Percentiles rank a stretch among this genome's conserved stretches.
phyloP scores from a whole-genome alignment of 1,284 basidiomycete species.

The Puccinia hordei region DNA sequence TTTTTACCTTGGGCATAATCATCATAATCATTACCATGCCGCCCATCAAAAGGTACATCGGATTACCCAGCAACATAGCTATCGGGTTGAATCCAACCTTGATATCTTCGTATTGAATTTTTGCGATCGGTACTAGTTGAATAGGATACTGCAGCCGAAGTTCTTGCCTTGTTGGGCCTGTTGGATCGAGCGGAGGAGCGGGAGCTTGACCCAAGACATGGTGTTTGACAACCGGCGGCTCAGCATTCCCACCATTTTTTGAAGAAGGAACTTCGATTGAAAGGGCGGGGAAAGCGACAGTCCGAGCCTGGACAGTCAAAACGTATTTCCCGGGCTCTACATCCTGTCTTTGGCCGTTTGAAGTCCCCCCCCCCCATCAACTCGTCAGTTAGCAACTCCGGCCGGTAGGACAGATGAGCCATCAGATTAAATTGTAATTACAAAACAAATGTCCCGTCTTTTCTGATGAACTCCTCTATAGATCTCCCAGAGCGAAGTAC shows the following conservation, averaged over 20 bases:
- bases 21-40: constrained; percentile 39
- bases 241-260: neutral
- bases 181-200: neutral
- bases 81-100: constrained; percentile 42
- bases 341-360: constrained; percentile 29
- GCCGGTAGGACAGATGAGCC: neutral
- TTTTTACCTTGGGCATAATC: constrained; percentile 37
- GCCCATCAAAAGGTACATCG: constrained; percentile 42
- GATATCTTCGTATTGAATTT: constrained; percentile 33
- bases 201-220: constrained; percentile 33
- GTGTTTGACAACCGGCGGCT: constrained; percentile 23
- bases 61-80: constrained; percentile 37
- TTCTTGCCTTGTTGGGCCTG: neutral
- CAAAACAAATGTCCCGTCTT: constrained; percentile 32
- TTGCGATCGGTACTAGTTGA: constrained; percentile 6
- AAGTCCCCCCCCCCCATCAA: neutral
- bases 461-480: constrained; percentile 25
- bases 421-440: neutral
- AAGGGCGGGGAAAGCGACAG: constrained; percentile 18
- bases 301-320: constrained; percentile 25
- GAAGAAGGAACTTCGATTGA: constrained; percentile 22
- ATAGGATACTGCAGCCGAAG: constrained; percentile 34
- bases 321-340: constrained; percentile 34
- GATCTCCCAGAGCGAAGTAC: constrained; percentile 1
- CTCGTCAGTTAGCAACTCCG: neutral